A percentile compares a stretch with the other conserved stretches of the same genome.
Evolutionary conservation across 345 rosid genomes (phyloP).

Genomic region (Boechera divaricarpa): DNA sequence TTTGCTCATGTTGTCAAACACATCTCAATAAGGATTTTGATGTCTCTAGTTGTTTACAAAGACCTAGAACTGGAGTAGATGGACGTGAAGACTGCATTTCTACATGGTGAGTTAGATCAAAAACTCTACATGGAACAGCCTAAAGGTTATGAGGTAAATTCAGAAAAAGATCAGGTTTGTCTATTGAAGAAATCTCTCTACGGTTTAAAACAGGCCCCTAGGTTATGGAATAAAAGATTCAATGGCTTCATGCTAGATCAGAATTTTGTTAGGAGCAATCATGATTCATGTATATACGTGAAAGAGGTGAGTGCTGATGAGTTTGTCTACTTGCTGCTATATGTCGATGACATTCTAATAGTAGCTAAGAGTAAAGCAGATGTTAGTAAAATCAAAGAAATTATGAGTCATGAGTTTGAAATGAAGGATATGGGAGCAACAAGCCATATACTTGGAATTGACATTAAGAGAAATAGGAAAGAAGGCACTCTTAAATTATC

Average conservation of each 20-base stretch:
- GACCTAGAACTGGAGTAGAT: not conserved
- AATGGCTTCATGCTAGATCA: not conserved
- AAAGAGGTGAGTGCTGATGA: not conserved
- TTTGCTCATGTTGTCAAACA: not conserved
- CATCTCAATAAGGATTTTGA: fast-evolving
- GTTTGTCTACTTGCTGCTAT: fast-evolving
- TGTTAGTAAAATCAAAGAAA: too few relatives aligned
- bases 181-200: not conserved
- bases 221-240: not conserved
- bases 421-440: not conserved
- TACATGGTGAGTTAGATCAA: not conserved
- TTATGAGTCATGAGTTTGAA: not conserved
- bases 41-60: not conserved
- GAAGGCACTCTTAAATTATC: too few relatives aligned
- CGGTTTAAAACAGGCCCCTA: not conserved
- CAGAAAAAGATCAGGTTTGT: not conserved
- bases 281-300: not conserved
- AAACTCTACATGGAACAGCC: not conserved
- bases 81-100: not conserved
- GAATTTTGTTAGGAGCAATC: fast-evolving
- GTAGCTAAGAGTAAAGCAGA: not conserved
- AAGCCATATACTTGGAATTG: too few relatives aligned
- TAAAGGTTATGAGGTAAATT: not conserved
- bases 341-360: not conserved
- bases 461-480: not conserved